A percentile compares a stretch with the other conserved stretches of the same genome.
Evolutionary conservation across 2,329 filamentous ascomycete species (phyloP).

Genomic region (Colletotrichum sidae): DNA sequence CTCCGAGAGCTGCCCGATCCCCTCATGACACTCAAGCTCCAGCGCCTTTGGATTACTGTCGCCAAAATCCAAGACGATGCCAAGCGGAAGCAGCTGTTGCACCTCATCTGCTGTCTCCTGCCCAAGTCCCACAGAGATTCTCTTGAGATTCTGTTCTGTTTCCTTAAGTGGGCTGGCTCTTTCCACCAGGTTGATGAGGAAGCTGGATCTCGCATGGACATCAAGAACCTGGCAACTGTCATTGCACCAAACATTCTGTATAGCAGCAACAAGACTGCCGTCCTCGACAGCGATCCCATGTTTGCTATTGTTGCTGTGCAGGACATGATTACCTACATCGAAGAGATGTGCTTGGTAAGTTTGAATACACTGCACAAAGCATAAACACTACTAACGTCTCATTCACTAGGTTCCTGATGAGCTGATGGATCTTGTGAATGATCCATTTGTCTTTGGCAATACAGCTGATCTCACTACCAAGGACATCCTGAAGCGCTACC

Average conservation of each 20-base stretch:
- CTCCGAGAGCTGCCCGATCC: constrained; percentile 94
- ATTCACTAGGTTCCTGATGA: constrained; percentile 86
- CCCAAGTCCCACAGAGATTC: constrained; percentile 94
- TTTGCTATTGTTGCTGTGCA: constrained; percentile 93
- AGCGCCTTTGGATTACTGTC: constrained; percentile 88
- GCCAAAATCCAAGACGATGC: constrained; percentile 88
- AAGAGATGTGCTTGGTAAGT: constrained; percentile 96
- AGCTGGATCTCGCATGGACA: constrained; percentile 98
- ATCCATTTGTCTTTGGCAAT: constrained; percentile 83
- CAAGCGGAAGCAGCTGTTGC: constrained; percentile 85
- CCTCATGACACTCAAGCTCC: constrained; percentile 93
- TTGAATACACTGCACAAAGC: background rate
- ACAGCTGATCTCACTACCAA: constrained; percentile 93
- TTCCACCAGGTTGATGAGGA: constrained; percentile 99
- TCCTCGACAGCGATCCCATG: constrained; percentile 89
- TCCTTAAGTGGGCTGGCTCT: constrained; percentile 96
- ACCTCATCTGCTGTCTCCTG: constrained; percentile 90
- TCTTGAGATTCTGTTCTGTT: constrained; percentile 94
- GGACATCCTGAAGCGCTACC: constrained; percentile 94
- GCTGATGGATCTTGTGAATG: constrained; percentile 85
- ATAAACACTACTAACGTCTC: background rate
- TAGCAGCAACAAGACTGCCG: constrained; percentile 72
- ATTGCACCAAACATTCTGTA: constrained; percentile 96
- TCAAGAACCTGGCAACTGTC: constrained; percentile 96
- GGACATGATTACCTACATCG: constrained; percentile 90